Evolutionary conservation across 2,329 filamentous ascomycete species (phyloP), one percentile per base, ranked within the genome.

Genomic region (Phaeophleospora eucalypticola): DNA sequence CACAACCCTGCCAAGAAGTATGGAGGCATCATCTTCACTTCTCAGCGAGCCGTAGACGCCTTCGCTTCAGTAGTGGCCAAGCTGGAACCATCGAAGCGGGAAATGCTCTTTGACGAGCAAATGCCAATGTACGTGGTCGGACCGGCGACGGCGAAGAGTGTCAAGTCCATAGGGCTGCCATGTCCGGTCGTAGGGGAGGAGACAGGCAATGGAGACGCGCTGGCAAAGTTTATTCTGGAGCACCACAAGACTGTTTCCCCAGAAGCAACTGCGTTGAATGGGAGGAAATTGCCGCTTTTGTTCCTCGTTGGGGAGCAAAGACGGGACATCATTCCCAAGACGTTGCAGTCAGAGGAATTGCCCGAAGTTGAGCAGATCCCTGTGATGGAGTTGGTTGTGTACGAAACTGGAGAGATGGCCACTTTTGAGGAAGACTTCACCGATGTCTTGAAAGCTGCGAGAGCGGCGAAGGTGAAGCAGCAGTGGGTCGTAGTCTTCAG

Each of bases 261-360:
- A 20, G 58, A 57, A 33, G 57, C 57, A 15, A 61, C 59, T 21
- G 57, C 56, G 48, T 43, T 64, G 3, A 54, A 64, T n/a, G 60
- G 59, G 6, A 39, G 45, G 12, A 81, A 81, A 58, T 82, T 77
- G 0, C 78, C 85, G 0, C 66, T 97, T 4, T 71, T 97, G 1
- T 98, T 97, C 65, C 78, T 94, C 12, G 89, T 95, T 0, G 93
- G 93, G 16, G 91, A 96, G 64, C 87, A 90, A 64, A 80, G 89
- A 45, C 75, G 93, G 36, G 93, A 97, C 65, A 82, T 95, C 55
- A 95, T 98, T 53, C 90, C 93, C 1, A 87, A 80, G 58, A 88
- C 81, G 1, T 71, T 97, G 32, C 86, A 83, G 74, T 77, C 79
- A 33, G 62, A 71, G 0, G 58, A 63, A 0, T 68, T 89, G 7